phyloP scores from a whole-genome alignment of 768 basidiomycete genomes.

The Rhizopogon vesiculosus region DNA sequence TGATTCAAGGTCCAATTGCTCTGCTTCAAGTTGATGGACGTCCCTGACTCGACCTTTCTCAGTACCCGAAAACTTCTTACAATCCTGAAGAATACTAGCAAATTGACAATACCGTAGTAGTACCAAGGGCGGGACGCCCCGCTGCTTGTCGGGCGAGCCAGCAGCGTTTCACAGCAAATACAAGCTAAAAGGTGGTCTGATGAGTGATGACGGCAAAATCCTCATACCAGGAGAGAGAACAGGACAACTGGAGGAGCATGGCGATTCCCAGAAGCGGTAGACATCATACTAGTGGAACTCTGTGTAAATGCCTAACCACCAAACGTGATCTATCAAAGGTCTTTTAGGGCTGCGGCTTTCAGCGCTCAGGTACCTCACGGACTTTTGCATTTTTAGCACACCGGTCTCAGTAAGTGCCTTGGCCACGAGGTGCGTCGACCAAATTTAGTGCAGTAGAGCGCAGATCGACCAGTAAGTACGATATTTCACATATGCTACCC shows the following conservation, averaged over 20 bases:
- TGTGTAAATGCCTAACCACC: not conserved
- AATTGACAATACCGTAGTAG: not conserved
- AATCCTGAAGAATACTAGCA: not conserved
- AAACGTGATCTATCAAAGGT: not conserved
- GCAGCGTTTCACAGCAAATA: not conserved
- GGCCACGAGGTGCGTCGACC: constrained; percentile 35
- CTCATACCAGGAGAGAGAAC: not conserved
- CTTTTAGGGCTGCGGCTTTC: not conserved
- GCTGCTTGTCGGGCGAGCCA: not conserved
- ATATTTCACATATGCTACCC: not conserved
- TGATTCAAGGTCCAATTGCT: not conserved
- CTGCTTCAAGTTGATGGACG: not conserved
- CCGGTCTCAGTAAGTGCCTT: constrained; percentile 37
- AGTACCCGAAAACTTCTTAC: not conserved
- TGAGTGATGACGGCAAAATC: too few relatives aligned
- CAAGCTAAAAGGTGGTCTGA: too few relatives aligned
- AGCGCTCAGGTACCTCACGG: not conserved
- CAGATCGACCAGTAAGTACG: constrained; percentile 17
- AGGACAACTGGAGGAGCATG: not conserved
- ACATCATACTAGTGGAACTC: not conserved
- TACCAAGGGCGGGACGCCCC: not conserved
- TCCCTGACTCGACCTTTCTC: not conserved
- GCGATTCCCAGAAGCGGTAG: too few relatives aligned
- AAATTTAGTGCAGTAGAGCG: constrained; percentile 20
- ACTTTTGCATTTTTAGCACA: constrained; percentile 8